Evolutionary conservation across 163 green algal genomes (phyloP).

Genomic region (Prototheca wickerhamii): DNA sequence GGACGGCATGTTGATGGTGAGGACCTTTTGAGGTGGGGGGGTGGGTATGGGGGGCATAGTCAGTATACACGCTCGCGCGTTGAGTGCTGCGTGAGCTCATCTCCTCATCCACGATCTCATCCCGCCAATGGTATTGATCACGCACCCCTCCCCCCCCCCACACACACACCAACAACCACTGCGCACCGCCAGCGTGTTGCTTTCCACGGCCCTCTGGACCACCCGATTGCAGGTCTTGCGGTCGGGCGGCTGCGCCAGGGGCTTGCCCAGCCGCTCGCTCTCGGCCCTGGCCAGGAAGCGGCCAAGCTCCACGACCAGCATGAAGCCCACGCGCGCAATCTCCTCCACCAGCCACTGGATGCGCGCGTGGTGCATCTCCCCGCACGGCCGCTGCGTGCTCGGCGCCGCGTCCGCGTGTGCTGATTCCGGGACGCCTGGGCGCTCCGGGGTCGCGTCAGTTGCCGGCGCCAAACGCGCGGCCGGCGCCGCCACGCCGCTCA

Average conservation of each 20-base stretch:
- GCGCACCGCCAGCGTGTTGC: neutral
- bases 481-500: neutral
- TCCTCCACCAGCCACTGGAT: conserved; percentile 8
- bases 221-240: conserved; percentile 17
- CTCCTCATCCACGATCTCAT: no score
- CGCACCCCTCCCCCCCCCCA: no score
- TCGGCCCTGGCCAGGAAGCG: conserved; percentile 4
- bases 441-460: neutral
- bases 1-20: neutral
- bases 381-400: neutral
- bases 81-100: no score
- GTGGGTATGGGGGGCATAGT: neutral
- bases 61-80: neutral
- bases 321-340: conserved; percentile 3
- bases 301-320: conserved; percentile 15
- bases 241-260: neutral
- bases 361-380: conserved; percentile 8
- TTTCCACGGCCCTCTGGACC: neutral
- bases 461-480: neutral
- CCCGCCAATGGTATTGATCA: no score
- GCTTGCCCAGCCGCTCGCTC: neutral
- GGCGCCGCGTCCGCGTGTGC: neutral
- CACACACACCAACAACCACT: no score
- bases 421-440: neutral
- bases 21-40: no score